A percentile compares a stretch with the other conserved stretches of the same genome.
Conservation (phyloP, 1,284 basidiomycete genomes). For the Naganishia cerealis region DNA sequence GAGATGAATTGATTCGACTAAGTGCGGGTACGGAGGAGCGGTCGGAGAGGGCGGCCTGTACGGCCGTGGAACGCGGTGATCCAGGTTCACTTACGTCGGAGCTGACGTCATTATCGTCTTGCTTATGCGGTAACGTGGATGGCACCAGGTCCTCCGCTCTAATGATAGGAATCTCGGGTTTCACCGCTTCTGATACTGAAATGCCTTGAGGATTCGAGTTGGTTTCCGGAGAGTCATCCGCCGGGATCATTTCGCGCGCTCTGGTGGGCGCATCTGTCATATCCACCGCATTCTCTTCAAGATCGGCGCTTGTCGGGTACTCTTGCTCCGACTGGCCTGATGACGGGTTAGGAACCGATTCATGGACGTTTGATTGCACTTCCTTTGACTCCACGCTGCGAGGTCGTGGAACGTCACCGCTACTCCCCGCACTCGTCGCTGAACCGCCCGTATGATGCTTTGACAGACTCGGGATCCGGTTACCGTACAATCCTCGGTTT, state of each 20-base stretch:
- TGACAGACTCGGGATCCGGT: slow-evolving; percentile 43
- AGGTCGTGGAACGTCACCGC: background rate
- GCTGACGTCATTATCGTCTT: background rate
- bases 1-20: background rate
- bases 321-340: background rate
- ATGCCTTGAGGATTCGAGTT: background rate
- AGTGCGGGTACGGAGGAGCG: slow-evolving; percentile 4
- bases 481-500: slow-evolving; percentile 47
- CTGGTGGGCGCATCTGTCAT: background rate
- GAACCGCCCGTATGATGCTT: slow-evolving; percentile 26
- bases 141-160: slow-evolving; percentile 18
- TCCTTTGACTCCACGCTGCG: background rate
- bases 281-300: slow-evolving; percentile 24
- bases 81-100: slow-evolving; percentile 10
- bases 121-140: slow-evolving; percentile 12
- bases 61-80: slow-evolving; percentile 15
- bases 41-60: slow-evolving; percentile 1
- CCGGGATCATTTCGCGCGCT: background rate
- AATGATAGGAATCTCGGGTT: slow-evolving; percentile 7
- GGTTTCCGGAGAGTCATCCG: background rate
- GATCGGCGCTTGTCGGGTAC: background rate
- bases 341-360: background rate
- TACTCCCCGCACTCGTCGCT: slow-evolving; percentile 12
- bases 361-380: background rate
- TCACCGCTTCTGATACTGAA: background rate